Percentiles rank a stretch among this genome's conserved stretches.
phyloP scores from a whole-genome alignment of 148 eudicot genomes.

The Vaccinium darrowii region DNA sequence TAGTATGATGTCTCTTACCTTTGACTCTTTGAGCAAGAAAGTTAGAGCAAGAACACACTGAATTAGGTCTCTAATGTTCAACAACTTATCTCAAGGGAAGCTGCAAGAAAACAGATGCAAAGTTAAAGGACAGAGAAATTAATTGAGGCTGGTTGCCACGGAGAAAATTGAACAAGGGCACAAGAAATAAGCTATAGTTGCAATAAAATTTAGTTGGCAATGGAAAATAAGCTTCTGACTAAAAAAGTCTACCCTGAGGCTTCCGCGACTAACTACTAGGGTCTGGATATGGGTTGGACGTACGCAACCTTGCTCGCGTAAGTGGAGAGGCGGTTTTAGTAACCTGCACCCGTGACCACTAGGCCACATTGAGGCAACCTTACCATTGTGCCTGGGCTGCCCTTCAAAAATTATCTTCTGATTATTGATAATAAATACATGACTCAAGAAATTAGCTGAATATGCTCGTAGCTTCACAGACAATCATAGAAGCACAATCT shows the following conservation, averaged over 20 bases:
- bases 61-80: background rate
- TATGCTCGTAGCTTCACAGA: background rate
- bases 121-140: background rate
- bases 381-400: background rate
- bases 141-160: background rate
- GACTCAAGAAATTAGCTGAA: background rate
- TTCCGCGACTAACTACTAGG: background rate
- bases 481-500: slow-evolving; percentile 1
- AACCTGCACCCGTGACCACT: background rate
- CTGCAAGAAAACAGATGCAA: background rate
- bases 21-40: background rate
- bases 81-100: background rate
- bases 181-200: background rate
- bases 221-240: background rate
- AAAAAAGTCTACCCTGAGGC: background rate
- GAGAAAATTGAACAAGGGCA: background rate
- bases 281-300: background rate
- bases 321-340: background rate
- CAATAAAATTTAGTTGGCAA: background rate
- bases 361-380: background rate
- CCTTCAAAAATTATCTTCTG: slow-evolving; percentile 1
- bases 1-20: background rate
- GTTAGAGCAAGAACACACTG: background rate
- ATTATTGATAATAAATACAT: background rate
- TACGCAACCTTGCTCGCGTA: background rate